phyloP scores from a whole-genome alignment of 129 eudicot species.

The Tagetes erecta region DNA sequence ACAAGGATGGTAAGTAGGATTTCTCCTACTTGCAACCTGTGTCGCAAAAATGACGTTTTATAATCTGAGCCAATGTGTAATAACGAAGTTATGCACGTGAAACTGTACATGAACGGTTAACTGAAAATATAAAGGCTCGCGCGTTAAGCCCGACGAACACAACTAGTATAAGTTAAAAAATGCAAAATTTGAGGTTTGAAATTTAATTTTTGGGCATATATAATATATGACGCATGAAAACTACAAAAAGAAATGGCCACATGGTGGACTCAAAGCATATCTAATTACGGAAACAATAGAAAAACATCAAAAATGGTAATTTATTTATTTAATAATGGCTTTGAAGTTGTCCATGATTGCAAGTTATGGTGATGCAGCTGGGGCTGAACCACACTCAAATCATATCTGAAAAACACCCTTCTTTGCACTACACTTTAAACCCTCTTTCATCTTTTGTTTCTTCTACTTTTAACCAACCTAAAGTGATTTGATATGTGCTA shows the following conservation, averaged over 20 bases:
- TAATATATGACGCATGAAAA: conserved; percentile 25
- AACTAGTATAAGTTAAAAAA: background rate
- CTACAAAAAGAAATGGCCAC: conserved; percentile 38
- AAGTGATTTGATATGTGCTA: background rate
- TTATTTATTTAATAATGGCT: conserved; percentile 26
- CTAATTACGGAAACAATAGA: conserved; percentile 8
- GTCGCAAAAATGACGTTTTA: too few species aligned
- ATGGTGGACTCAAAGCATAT: conserved; percentile 29
- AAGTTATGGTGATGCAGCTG: conserved; percentile 4
- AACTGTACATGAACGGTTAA: too few species aligned
- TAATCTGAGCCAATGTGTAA: too few species aligned
- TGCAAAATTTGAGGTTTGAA: conserved; percentile 5
- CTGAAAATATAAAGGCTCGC: too few species aligned
- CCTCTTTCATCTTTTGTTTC: background rate
- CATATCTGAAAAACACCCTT: conserved; percentile 4
- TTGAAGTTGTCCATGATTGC: conserved; percentile 22
- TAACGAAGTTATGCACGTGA: too few species aligned
- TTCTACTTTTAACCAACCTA: background rate
- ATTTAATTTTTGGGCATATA: background rate
- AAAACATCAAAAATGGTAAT: conserved; percentile 22
- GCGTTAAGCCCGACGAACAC: too few species aligned
- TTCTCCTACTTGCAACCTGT: too few species aligned
- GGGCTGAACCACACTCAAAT: conserved; percentile 14
- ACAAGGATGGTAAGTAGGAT: too few species aligned
- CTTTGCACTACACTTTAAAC: background rate